Evolutionary conservation across 1,284 basidiomycete genomes (phyloP), one percentile per base, ranked within the genome.

Genomic region (Ceratobasidium sp.): DNA sequence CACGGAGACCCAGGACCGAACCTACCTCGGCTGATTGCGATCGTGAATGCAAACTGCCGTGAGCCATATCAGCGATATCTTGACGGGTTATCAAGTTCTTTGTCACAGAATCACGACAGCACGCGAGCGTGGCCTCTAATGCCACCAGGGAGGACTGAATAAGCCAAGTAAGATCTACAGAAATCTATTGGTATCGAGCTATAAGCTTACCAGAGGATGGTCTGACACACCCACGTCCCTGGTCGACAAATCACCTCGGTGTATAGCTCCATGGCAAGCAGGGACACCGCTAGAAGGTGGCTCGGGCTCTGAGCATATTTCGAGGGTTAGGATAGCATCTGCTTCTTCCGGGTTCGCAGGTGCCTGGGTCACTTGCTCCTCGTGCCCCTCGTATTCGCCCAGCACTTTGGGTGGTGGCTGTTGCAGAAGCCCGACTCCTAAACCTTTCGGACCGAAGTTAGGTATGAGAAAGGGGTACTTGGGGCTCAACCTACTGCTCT

Each of bases 101-200:
- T 45, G 43, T 32, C 34, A 43, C 31, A 45, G 45, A 52, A 64
- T 38, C 60, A 52, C 60, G 60, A 32, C 52, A 31, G 45, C 29
- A 50, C 25, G 32, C 47, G 47, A 52, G 34, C 43, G 43, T 13
- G 27, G 55, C n/a, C 40, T n/a, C 32, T 25, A 17, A 32, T 22
- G 32, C 34, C 22, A 49, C 40, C 47, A 35, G 35, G 52, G 43
- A 47, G 60, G 47, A n/a, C 35, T 32, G 27, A 27, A 40, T 17
- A 25, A 45, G 12, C 52, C 12, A 38, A 45, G 60, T 64, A 38
- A 49, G 60, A 64, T 64, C 60, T 64, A 27, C 60, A 52, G 45
- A 64, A 64, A 47, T 47, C 15, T 50, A 20, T 13, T 20, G 45
- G 34, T 35, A 25, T 64, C 47, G 22, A 20, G 13, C 45, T 25